Percentiles rank a stretch among this genome's conserved stretches.
Conservation (phyloP, 129 eudicot genomes). For the Gnaphalium uliginosum region DNA sequence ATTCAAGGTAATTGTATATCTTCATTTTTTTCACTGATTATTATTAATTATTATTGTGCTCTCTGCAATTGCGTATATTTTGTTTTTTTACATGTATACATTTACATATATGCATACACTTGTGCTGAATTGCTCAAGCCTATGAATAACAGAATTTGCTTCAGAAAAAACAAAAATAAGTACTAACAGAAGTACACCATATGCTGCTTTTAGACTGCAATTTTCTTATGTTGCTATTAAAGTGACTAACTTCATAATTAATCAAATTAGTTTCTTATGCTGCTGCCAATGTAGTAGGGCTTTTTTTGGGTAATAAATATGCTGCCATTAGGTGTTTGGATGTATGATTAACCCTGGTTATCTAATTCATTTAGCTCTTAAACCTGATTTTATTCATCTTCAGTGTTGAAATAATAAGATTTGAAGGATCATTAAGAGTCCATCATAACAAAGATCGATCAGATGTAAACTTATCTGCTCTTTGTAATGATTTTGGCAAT, state of each 20-base stretch:
- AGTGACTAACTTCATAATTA: neutral
- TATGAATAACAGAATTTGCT: neutral
- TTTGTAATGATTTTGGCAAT: neutral
- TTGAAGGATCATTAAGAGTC: neutral
- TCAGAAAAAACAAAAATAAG: too few relatives aligned
- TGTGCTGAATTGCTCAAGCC: neutral
- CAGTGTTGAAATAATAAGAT: neutral
- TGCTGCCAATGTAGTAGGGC: neutral
- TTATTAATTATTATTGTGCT: neutral
- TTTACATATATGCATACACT: neutral
- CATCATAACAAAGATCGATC: neutral
- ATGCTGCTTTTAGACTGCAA: conserved; percentile 10
- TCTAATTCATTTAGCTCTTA: neutral
- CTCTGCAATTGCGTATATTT: neutral
- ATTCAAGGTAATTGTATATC: neutral
- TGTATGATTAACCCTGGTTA: neutral
- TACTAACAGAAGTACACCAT: neutral
- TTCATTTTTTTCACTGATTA: neutral
- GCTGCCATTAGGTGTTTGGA: conserved; percentile 1
- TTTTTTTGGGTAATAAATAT: neutral
- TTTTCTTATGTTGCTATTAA: neutral
- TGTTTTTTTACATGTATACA: neutral
- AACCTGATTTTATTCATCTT: neutral
- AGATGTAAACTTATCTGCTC: neutral
- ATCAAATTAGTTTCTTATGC: neutral